Evolutionary conservation across 75 land plant genomes (phyloP), one percentile per base, ranked within the genome.

Genomic region (Azolla pinnata): DNA sequence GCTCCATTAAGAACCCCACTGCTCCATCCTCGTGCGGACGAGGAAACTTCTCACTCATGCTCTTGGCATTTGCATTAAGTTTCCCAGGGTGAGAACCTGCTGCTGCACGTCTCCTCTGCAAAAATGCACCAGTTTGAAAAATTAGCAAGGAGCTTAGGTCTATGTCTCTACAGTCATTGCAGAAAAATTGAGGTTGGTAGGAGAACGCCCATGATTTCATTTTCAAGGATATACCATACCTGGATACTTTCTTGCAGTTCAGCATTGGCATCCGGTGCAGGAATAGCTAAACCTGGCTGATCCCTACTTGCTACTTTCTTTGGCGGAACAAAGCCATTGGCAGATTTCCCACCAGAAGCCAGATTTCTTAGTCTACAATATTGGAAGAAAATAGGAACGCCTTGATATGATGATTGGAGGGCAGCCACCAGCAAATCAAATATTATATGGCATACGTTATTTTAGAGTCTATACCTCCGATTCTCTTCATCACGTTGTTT

Each of bases 11-110:
- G 59, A 66, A 86, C n/a, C 90, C 90, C 46, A 83, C 75, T n/a
- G 81, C 75, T 65, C 81, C 83, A 69, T 87, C 92, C 61, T 84
- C 85, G 55, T 83, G 87, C 33, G 88, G 82, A 20, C 88, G 92
- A 51, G 87, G 88, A 52, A 87, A 87, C 60, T 87, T 87, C 28
- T 87, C 92, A 46, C 92, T 87, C 67, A 79, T 87, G 68, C 92
- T 84, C 65, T 87, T 87, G 47, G 84, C 88, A 76, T 79, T 85
- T 20, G 85, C 73, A 33, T 81, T 81, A 33, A 83, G 59, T 40
- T 83, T 77, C 35, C 47, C 50, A n/a, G n/a, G n/a, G n/a, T 46
- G 49, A 17, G n/a, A 23, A 38, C 14, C 14, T 14, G 21, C 17
- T 18, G 14, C 10, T 46, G 49, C 59, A 4, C 85, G 69, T 54